Percentiles rank a stretch among this genome's conserved stretches.
Conservation (phyloP, 331 rosid genomes). For the Spiraea crenata region DNA sequence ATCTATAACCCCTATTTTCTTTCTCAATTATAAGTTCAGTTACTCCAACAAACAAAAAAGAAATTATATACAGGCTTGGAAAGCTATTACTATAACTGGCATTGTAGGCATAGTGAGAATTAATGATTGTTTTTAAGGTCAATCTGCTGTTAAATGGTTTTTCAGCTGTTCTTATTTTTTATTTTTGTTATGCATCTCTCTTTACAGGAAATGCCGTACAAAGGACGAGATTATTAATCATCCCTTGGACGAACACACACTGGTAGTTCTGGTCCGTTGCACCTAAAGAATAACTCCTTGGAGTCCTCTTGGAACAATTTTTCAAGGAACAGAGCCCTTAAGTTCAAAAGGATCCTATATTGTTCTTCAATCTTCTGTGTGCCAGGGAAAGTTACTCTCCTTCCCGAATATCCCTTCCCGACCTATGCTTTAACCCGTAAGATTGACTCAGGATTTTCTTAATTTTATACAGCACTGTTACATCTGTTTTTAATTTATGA, state of each 20-base stretch:
- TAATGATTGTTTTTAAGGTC: background rate
- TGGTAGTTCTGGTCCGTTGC: slow-evolving; percentile 33
- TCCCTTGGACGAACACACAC: slow-evolving; percentile 26
- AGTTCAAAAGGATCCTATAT: background rate
- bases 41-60: background rate
- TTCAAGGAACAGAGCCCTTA: slow-evolving; percentile 19
- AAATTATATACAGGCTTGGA: no score
- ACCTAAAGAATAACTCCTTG: slow-evolving; percentile 41
- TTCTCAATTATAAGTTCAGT: background rate
- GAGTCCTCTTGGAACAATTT: slow-evolving; percentile 10
- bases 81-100: background rate
- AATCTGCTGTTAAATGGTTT: background rate
- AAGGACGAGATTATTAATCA: slow-evolving; percentile 73
- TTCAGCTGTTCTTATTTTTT: slow-evolving; percentile 15
- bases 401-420: slow-evolving; percentile 15
- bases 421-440: slow-evolving; percentile 19
- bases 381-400: slow-evolving; percentile 22
- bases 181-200: slow-evolving; percentile 1
- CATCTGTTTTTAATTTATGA: slow-evolving; percentile 10
- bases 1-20: background rate
- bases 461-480: slow-evolving; percentile 12
- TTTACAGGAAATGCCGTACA: slow-evolving; percentile 76
- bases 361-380: slow-evolving; percentile 13
- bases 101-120: background rate
- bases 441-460: slow-evolving; percentile 12